A percentile compares a stretch with the other conserved stretches of the same genome.
Evolutionary conservation across 2,329 filamentous ascomycete species (phyloP).

Genomic region (Botrytis paeoniae): DNA sequence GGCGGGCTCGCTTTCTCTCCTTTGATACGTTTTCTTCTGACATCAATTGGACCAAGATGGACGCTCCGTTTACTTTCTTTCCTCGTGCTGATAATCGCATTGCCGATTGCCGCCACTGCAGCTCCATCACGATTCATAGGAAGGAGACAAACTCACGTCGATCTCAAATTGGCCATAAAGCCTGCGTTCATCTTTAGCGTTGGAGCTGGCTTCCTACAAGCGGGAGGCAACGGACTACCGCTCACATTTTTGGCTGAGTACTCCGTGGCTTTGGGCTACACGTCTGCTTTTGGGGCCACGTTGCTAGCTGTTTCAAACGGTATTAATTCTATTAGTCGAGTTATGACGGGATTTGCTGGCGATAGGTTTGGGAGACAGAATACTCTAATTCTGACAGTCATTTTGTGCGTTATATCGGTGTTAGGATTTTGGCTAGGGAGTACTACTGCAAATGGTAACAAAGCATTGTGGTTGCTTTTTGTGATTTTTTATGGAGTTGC

Average conservation of each 20-base stretch:
- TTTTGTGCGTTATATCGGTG: slow-evolving; percentile 41
- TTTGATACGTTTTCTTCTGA: slow-evolving; percentile 42
- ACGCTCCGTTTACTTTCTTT: slow-evolving; percentile 43
- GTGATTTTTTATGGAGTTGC: slow-evolving; percentile 45
- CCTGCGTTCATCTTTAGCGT: slow-evolving; percentile 44
- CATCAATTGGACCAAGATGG: slow-evolving; percentile 44
- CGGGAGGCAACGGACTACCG: slow-evolving; percentile 46
- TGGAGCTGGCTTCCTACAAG: slow-evolving; percentile 43
- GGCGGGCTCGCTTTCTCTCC: slow-evolving; percentile 45
- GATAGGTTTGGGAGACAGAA: slow-evolving; percentile 49
- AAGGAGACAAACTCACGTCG: slow-evolving; percentile 41
- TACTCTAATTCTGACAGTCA: slow-evolving; percentile 43
- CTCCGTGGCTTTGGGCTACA: slow-evolving; percentile 44
- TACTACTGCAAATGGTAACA: slow-evolving; percentile 32
- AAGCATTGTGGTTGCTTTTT: slow-evolving; percentile 43
- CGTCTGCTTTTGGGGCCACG: slow-evolving; percentile 42
- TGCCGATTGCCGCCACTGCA: slow-evolving; percentile 43
- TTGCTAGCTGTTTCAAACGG: slow-evolving; percentile 46
- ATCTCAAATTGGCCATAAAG: slow-evolving; percentile 40
- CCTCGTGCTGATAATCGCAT: slow-evolving; percentile 40
- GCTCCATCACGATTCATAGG: slow-evolving; percentile 42
- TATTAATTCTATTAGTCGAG: slow-evolving; percentile 45
- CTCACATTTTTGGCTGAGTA: slow-evolving; percentile 50
- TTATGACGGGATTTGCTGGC: slow-evolving; percentile 45
- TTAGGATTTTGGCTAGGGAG: slow-evolving; percentile 41